Percentiles rank a stretch among this genome's conserved stretches.
Conservation (phyloP, 2,329 filamentous ascomycete species). For the Phaeosphaeria sp. region DNA sequence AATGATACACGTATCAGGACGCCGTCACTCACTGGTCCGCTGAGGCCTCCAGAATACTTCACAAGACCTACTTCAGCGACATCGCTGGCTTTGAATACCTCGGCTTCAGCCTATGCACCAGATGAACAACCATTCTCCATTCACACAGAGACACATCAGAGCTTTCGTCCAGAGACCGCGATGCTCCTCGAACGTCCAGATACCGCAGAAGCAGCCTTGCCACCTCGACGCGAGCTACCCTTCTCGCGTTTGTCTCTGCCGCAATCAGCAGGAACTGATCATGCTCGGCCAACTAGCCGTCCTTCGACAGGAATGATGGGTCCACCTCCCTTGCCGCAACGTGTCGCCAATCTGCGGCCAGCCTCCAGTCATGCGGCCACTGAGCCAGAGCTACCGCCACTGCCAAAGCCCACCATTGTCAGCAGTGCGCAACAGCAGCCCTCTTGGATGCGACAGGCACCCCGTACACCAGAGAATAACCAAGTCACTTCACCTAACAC, state of each 20-base stretch:
- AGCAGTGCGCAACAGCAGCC: conserved; percentile 10
- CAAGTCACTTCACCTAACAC: background rate
- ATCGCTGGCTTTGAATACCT: conserved; percentile 12
- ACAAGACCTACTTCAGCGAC: conserved; percentile 32
- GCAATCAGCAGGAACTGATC: conserved; percentile 34
- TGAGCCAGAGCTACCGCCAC: conserved; percentile 41
- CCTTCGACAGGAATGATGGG: conserved; percentile 33
- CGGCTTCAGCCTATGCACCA: conserved; percentile 4
- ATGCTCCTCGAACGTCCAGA: conserved; percentile 22
- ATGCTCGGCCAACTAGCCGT: conserved; percentile 26
- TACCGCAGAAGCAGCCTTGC: conserved; percentile 30
- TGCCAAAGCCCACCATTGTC: conserved; percentile 45
- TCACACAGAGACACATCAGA: conserved; percentile 8
- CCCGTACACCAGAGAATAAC: conserved; percentile 13
- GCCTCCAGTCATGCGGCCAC: conserved; percentile 20
- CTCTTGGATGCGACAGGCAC: conserved; percentile 8
- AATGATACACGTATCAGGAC: background rate
- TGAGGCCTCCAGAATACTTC: conserved; percentile 36
- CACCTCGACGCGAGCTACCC: conserved; percentile 49
- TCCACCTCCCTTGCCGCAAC: conserved; percentile 43
- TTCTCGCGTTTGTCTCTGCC: conserved; percentile 45
- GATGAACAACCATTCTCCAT: background rate
- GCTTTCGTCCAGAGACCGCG: conserved; percentile 25
- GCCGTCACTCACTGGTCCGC: conserved; percentile 12
- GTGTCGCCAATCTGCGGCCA: conserved; percentile 23